Conservation (phyloP, 805 yeast species). For the Lachancea nothofagi region DNA sequence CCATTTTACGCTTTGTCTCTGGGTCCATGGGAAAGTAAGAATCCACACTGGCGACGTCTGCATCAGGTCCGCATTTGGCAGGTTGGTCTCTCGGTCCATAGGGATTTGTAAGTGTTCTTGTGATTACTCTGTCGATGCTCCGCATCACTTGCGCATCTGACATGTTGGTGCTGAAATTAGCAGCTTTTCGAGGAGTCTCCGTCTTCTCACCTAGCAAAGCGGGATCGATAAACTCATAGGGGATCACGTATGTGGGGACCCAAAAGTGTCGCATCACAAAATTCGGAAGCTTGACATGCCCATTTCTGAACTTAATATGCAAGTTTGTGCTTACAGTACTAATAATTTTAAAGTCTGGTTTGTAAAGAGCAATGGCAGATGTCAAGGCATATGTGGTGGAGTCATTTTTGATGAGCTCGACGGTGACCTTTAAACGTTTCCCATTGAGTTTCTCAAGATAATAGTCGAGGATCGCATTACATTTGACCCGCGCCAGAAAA, state of each 20-base stretch:
- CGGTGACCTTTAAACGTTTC: constrained; percentile 28
- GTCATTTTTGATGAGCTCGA: constrained; percentile 28
- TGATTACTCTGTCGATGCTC: constrained; percentile 17
- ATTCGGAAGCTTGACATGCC: constrained; percentile 31
- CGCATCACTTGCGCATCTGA: constrained; percentile 10
- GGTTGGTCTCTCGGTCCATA: constrained; percentile 12
- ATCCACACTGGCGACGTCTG: constrained; percentile 12
- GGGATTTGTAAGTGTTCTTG: constrained; percentile 24
- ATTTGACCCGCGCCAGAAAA: constrained; percentile 22
- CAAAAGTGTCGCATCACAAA: constrained; percentile 29
- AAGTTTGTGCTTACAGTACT: constrained; percentile 33
- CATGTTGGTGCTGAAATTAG: background rate
- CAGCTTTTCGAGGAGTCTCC: background rate
- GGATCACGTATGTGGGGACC: constrained; percentile 28
- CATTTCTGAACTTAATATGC: constrained; percentile 33
- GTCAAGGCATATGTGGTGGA: constrained; percentile 23
- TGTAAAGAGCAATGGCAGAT: constrained; percentile 23
- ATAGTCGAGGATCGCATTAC: constrained; percentile 23
- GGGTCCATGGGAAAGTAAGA: constrained; percentile 28
- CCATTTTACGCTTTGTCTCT: constrained; percentile 22
- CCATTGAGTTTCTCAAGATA: constrained; percentile 21
- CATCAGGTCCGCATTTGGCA: constrained; percentile 10
- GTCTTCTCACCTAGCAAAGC: constrained; percentile 19
- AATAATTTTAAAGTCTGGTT: constrained; percentile 28
- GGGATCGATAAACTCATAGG: constrained; percentile 32